Percentiles rank a stretch among this genome's conserved stretches.
These are phyloP conservation scores for Neofusicoccum laricinum DNA, from an alignment of 2,329 filamentous ascomycete species.

Conservation along the genomic window DNA sequence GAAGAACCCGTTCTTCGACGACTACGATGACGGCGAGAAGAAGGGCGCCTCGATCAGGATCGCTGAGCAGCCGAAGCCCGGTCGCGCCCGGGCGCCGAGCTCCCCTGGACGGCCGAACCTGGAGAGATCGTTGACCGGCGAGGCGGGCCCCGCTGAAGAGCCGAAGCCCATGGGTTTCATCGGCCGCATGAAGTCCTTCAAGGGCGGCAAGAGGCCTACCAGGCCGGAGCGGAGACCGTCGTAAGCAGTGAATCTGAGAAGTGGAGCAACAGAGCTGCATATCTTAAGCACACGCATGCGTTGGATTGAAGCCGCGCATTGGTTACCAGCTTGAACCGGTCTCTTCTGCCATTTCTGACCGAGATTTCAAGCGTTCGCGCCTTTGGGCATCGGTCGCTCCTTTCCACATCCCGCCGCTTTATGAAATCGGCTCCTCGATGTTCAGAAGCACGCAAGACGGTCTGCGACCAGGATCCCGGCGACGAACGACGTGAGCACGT, in stretches of 20 bases:
- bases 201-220: constrained; percentile 31
- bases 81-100: constrained; percentile 21
- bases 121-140: background rate
- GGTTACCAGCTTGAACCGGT: background rate
- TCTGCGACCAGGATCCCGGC: background rate
- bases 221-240: constrained; percentile 29
- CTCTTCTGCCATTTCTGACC: background rate
- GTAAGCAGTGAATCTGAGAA: background rate
- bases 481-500: background rate
- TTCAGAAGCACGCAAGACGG: background rate
- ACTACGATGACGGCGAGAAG: constrained; percentile 67
- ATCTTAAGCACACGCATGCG: constrained; percentile 8
- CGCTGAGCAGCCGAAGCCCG: constrained; percentile 37
- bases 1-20: constrained; percentile 78
- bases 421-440: background rate
- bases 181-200: constrained; percentile 31
- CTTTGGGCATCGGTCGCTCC: background rate
- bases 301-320: constrained; percentile 9
- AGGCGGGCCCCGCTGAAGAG: background rate
- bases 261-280: background rate
- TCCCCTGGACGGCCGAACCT: constrained; percentile 23
- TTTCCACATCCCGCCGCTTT: background rate
- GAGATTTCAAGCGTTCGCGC: background rate
- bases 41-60: constrained; percentile 59
- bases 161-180: constrained; percentile 5